These are phyloP conservation scores for Skeletonema costatum DNA, from an alignment of 108 stramenopile genomes.

Conservation along the genomic window DNA sequence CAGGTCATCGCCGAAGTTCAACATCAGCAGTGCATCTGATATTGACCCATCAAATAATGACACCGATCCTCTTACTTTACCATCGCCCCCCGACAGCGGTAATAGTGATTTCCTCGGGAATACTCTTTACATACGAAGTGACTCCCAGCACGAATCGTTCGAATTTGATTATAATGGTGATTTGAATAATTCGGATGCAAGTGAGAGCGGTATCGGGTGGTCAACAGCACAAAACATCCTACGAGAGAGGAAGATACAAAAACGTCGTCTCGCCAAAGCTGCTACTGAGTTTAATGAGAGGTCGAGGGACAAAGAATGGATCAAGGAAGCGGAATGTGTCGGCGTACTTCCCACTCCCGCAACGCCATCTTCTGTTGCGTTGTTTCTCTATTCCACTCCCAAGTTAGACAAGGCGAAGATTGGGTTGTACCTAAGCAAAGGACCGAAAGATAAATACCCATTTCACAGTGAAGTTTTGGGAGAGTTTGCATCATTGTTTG, in stretches of 20 bases:
- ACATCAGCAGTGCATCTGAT: background rate
- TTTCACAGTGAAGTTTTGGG: constrained; percentile 83
- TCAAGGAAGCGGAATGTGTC: constrained; percentile 70
- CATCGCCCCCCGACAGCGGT: constrained; percentile 34
- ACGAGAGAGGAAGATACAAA: constrained; percentile 83
- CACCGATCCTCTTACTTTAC: background rate
- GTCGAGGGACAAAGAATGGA: constrained; percentile 75
- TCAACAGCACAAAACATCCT: constrained; percentile 56
- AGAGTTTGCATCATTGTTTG: constrained; percentile 70
- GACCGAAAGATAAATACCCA: constrained; percentile 87
- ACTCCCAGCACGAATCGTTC: constrained; percentile 8
- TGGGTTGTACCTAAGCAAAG: constrained; percentile 92
- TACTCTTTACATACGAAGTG: constrained; percentile 1
- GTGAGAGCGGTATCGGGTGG: constrained; percentile 28
- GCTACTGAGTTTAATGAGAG: constrained; percentile 82
- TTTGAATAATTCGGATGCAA: background rate
- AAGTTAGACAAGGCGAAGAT: constrained; percentile 89
- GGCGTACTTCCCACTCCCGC: constrained; percentile 57
- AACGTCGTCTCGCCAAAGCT: constrained; percentile 70
- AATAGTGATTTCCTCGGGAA: constrained; percentile 43
- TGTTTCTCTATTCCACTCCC: constrained; percentile 81
- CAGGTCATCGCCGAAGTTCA: constrained; percentile 14
- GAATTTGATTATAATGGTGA: constrained; percentile 14
- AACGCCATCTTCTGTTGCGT: constrained; percentile 70
- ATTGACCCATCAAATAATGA: background rate